A percentile compares a stretch with the other conserved stretches of the same genome.
Evolutionary conservation across 2,329 filamentous ascomycete species (phyloP).

Genomic region (Beauveria bassiana): DNA sequence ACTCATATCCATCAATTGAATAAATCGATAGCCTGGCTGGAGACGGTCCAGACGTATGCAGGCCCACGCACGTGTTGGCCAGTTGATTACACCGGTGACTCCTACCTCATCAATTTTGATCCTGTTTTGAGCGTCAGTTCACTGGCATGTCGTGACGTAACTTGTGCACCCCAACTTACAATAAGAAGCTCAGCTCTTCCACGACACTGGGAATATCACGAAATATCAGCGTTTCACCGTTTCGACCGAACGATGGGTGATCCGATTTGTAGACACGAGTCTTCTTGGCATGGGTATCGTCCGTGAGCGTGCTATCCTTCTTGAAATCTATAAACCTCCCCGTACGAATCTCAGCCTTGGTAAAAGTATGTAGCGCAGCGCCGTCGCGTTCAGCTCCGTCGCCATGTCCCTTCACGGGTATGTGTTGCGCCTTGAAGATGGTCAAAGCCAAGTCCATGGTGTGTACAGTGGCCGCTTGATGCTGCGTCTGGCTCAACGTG

Average conservation of each 20-base stretch:
- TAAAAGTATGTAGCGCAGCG: constrained; percentile 53
- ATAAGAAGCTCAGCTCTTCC: constrained; percentile 64
- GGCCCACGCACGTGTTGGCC: constrained; percentile 43
- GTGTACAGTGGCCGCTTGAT: constrained; percentile 38
- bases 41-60: constrained; percentile 54
- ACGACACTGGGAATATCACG: constrained; percentile 49
- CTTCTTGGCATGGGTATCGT: constrained; percentile 52
- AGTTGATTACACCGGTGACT: constrained; percentile 26
- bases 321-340: constrained; percentile 45
- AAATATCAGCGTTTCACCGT: constrained; percentile 51
- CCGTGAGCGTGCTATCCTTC: constrained; percentile 26
- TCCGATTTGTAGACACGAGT: constrained; percentile 48
- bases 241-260: constrained; percentile 54
- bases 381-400: constrained; percentile 22
- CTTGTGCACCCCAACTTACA: constrained; percentile 40
- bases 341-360: constrained; percentile 75
- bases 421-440: constrained; percentile 67
- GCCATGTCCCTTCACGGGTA: constrained; percentile 33
- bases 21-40: constrained; percentile 45
- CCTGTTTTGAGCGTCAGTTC: constrained; percentile 23
- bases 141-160: background rate
- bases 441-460: constrained; percentile 63
- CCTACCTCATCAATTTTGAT: constrained; percentile 46
- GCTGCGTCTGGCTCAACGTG: constrained; percentile 32
- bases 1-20: constrained; percentile 39